phyloP scores from a whole-genome alignment of 139 green algal genomes.

The Coccomyxa sp. region DNA sequence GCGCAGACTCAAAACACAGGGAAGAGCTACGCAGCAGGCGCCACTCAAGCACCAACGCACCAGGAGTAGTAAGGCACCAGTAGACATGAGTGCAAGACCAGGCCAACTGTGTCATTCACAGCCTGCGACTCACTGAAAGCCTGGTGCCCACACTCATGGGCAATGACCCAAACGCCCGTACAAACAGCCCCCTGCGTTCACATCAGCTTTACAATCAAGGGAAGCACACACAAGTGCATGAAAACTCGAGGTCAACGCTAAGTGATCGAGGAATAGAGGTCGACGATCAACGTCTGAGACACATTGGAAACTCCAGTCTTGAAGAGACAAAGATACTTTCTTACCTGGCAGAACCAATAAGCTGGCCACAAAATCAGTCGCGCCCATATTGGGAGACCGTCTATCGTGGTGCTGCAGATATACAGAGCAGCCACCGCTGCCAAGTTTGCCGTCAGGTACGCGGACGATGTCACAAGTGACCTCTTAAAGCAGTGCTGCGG shows the following conservation, averaged over 20 bases:
- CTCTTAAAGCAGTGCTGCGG: constrained; percentile 82
- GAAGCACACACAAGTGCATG: too few relatives aligned
- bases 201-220: too few relatives aligned
- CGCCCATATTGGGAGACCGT: constrained; percentile 33
- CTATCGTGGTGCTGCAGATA: constrained; percentile 44
- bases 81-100: constrained; percentile 73
- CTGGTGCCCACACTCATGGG: constrained; percentile 84
- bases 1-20: too few relatives aligned
- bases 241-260: not conserved
- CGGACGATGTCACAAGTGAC: constrained; percentile 30
- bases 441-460: constrained; percentile 67
- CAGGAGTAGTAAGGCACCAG: constrained; percentile 87
- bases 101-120: constrained; percentile 77
- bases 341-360: constrained; percentile 70
- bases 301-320: too few relatives aligned
- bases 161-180: constrained; percentile 78
- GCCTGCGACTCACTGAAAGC: constrained; percentile 21
- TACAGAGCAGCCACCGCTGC: constrained; percentile 37
- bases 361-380: constrained; percentile 55
- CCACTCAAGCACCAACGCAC: constrained; percentile 19
- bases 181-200: constrained; percentile 46
- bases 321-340: too few relatives aligned
- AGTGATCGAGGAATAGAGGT: too few relatives aligned
- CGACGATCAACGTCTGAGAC: too few relatives aligned
- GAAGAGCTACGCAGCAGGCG: too few relatives aligned